Conservation (phyloP, 2,329 filamentous ascomycete genomes). For the Lojkania enalia region DNA sequence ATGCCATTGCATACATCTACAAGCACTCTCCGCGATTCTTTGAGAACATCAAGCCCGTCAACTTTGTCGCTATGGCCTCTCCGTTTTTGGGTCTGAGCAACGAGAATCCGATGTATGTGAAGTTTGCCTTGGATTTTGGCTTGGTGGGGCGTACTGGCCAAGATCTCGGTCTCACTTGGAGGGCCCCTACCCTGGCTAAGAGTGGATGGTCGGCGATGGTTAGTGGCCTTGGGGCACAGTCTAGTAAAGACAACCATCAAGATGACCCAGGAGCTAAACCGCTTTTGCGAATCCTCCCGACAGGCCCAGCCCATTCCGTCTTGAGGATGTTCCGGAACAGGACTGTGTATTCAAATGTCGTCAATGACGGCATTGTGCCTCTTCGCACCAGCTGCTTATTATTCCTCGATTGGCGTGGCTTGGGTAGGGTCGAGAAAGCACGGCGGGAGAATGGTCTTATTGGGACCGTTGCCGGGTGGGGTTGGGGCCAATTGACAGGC, state of each 20-base stretch:
- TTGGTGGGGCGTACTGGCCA: slow-evolving; percentile 95
- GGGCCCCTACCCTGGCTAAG: slow-evolving; percentile 79
- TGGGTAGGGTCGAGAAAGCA: slow-evolving; percentile 92
- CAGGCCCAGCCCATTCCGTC: slow-evolving; percentile 85
- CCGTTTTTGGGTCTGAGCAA: slow-evolving; percentile 92
- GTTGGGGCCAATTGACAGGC: slow-evolving; percentile 88
- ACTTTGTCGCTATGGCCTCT: slow-evolving; percentile 86
- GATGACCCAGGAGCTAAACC: slow-evolving; percentile 84
- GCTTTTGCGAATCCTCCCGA: slow-evolving; percentile 83
- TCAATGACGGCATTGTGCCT: slow-evolving; percentile 96
- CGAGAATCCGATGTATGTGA: slow-evolving; percentile 96
- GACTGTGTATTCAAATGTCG: slow-evolving; percentile 94
- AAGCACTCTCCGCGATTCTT: slow-evolving; percentile 95
- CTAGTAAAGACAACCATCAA: slow-evolving; percentile 56
- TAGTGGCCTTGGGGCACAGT: slow-evolving; percentile 71
- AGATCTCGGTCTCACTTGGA: slow-evolving; percentile 92
- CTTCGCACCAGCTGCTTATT: slow-evolving; percentile 93
- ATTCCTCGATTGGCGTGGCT: slow-evolving; percentile 93
- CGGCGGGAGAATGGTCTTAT: slow-evolving; percentile 88
- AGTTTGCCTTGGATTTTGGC: slow-evolving; percentile 94
- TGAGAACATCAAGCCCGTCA: slow-evolving; percentile 79
- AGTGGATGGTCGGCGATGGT: slow-evolving; percentile 90
- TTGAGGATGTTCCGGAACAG: slow-evolving; percentile 86
- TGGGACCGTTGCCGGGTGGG: slow-evolving; percentile 89
- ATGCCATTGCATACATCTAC: slow-evolving; percentile 93